A percentile compares a stretch with the other conserved stretches of the same genome.
Evolutionary conservation across 192 early-diverging fungal species (phyloP).

Genomic region (Entomortierella parvispora): DNA sequence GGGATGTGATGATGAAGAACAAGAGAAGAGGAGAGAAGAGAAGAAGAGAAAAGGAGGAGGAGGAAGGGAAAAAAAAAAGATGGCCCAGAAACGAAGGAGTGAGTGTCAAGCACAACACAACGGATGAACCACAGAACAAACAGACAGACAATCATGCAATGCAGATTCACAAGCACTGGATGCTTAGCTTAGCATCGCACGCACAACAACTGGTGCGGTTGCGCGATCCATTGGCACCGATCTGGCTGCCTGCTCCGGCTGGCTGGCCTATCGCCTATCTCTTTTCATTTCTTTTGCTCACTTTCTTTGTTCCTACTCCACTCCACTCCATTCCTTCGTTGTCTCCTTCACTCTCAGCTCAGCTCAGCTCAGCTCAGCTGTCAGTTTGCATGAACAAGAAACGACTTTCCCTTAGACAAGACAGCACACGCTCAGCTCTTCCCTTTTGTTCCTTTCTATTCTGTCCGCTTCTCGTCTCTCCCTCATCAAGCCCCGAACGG

Average conservation of each 20-base stretch:
- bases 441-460: neutral
- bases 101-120: no score
- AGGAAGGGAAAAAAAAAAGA: neutral
- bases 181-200: neutral
- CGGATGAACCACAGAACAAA: no score
- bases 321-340: no score
- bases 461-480: neutral
- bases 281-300: no score
- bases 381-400: neutral
- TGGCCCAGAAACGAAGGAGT: neutral
- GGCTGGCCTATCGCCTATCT: no score
- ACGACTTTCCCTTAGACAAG: no score
- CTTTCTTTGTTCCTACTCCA: no score
- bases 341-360: no score
- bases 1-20: neutral
- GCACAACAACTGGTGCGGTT: neutral
- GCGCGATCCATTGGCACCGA: neutral
- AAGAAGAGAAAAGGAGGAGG: neutral
- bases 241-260: no score
- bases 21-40: neutral
- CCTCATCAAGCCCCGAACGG: no score
- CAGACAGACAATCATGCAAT: no score
- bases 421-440: neutral
- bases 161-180: no score
- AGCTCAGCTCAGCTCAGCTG: neutral